A percentile compares a stretch with the other conserved stretches of the same genome.
These are phyloP conservation scores for Phaffia tasmanica DNA, from an alignment of 768 basidiomycete genomes.

Conservation along the genomic window DNA sequence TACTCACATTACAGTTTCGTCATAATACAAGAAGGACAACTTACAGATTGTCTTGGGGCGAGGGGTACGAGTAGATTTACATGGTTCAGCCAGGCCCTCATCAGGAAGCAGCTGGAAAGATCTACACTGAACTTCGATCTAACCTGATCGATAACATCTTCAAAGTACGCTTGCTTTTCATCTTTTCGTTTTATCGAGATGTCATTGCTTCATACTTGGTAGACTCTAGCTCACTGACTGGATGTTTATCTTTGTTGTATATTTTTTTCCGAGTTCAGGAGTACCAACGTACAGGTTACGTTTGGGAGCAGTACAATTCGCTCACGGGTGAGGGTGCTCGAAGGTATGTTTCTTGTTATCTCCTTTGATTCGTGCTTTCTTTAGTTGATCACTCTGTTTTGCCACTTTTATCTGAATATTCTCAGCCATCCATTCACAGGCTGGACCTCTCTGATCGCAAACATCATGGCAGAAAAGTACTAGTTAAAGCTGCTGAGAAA, in stretches of 20 bases:
- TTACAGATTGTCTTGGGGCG: background rate
- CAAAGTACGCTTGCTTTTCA: constrained; percentile 41
- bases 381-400: constrained; percentile 12
- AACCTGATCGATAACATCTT: constrained; percentile 78
- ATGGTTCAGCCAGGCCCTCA: constrained; percentile 67
- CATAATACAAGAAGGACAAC: background rate
- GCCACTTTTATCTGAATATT: constrained; percentile 2
- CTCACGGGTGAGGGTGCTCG: constrained; percentile 68
- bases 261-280: constrained; percentile 46
- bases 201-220: background rate
- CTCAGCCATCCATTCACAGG: constrained; percentile 89
- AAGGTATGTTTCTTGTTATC: constrained; percentile 47
- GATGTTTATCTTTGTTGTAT: background rate
- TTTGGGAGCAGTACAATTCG: constrained; percentile 95
- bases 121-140: constrained; percentile 66
- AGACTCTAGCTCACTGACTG: background rate
- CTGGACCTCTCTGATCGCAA: constrained; percentile 79
- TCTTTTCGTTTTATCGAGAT: background rate
- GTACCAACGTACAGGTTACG: constrained; percentile 82
- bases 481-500: constrained; percentile 6
- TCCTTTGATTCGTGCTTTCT: constrained; percentile 9
- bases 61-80: constrained; percentile 51
- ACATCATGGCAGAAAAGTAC: constrained; percentile 66
- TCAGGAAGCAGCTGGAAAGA: constrained; percentile 58
- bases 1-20: too few species aligned